Conservation (phyloP, 2,329 filamentous ascomycete genomes). For the Colletotrichum endophyticum region DNA sequence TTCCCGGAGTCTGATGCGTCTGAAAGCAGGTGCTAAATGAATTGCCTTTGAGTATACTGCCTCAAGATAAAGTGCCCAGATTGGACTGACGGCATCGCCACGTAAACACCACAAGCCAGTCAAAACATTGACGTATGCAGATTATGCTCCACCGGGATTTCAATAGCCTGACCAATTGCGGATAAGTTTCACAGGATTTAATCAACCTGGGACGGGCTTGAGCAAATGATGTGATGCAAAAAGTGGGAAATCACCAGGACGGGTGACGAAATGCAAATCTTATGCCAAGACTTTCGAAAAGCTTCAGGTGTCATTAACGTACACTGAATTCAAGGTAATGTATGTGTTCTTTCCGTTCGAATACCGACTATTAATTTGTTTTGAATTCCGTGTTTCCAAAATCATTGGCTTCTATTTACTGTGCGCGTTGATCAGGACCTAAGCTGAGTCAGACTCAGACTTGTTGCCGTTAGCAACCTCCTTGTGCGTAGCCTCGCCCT, state of each 20-base stretch:
- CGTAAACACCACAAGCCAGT: neutral
- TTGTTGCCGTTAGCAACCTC: neutral
- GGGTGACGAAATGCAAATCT: neutral
- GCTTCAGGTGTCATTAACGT: neutral
- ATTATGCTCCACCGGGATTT: neutral
- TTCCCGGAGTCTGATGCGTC: too few relatives aligned
- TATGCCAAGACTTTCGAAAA: neutral
- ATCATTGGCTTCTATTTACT: neutral
- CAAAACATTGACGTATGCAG: neutral
- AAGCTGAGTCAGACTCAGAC: constrained; percentile 2
- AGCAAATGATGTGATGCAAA: neutral
- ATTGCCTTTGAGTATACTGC: neutral
- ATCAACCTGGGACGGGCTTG: neutral
- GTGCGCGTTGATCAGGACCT: neutral
- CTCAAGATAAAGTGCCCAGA: neutral
- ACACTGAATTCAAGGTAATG: neutral
- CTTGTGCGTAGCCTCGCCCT: constrained; percentile 5
- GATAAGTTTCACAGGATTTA: neutral
- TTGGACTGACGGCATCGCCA: too few relatives aligned
- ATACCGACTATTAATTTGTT: neutral
- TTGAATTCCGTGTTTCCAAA: neutral
- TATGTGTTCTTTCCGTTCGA: neutral
- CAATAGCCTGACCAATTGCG: neutral
- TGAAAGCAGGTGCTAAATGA: neutral
- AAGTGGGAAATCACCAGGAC: neutral